Percentiles rank a stretch among this genome's conserved stretches.
phyloP scores from a whole-genome alignment of 495 filamentous ascomycete species.

The Thozetella sp. region DNA sequence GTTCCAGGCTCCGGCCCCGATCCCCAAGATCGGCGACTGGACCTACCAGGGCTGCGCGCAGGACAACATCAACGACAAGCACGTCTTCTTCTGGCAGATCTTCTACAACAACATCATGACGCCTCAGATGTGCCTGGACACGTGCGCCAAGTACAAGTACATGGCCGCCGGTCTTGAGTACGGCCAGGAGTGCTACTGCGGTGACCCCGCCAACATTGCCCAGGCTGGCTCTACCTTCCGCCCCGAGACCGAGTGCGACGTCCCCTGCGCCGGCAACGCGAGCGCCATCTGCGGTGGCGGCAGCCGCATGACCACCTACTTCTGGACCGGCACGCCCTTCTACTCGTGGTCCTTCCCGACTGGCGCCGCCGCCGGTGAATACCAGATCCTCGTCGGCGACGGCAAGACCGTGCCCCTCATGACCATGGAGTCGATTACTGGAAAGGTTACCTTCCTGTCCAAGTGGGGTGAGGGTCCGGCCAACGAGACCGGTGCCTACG shows the following conservation, averaged over 20 bases:
- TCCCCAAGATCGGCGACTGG: constrained; percentile 50
- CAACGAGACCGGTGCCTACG: constrained; percentile 67
- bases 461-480: constrained; percentile 60
- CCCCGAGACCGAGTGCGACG: constrained; percentile 56
- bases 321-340: constrained; percentile 53
- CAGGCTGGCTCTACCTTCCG: constrained; percentile 35
- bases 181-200: constrained; percentile 71
- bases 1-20: constrained; percentile 36
- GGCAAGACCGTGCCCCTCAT: constrained; percentile 65
- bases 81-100: constrained; percentile 62
- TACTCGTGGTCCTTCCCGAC: constrained; percentile 55
- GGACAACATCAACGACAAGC: constrained; percentile 55
- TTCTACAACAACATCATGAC: constrained; percentile 55
- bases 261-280: constrained; percentile 56
- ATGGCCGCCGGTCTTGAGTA: constrained; percentile 68
- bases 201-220: constrained; percentile 48
- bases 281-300: constrained; percentile 59
- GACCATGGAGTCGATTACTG: constrained; percentile 57
- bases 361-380: constrained; percentile 55
- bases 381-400: constrained; percentile 55
- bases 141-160: constrained; percentile 54
- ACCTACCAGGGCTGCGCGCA: constrained; percentile 64
- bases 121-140: constrained; percentile 58
- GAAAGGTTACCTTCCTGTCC: constrained; percentile 67
- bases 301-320: constrained; percentile 57